Base-by-base conservation (phyloP, 768 basidiomycete genomes). In the Neoboletus magnificus region DNA sequence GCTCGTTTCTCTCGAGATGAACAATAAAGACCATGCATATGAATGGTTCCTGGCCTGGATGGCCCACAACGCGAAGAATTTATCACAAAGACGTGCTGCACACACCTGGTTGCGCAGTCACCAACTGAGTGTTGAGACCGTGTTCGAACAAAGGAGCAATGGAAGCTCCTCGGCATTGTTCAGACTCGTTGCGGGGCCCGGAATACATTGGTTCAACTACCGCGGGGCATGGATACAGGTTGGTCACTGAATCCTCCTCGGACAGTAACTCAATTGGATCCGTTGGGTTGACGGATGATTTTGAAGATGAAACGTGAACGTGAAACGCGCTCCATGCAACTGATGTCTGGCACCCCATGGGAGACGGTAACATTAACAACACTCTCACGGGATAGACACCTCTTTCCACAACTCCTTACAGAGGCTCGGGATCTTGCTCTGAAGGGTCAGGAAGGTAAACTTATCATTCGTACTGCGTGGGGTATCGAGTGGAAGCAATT, bases 1-100 rank as follows among this genome's bases (percentile, higher is more conserved):
- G 78, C 86, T 98, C 50, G 94, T 98, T 36, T 87, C 93, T 15
- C 82, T 98, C 50, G 97, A 99, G 75, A 93, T 99, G 62, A 93
- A 91, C 58, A 96, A 94, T 68, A 94, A 93, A 67, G 97, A 99
- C 71, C 87, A 82, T 36, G 79, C 95, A 10, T 98, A 98, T 71
- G 89, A 92, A 44, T 98, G 97, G 94, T 95, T 98, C 71, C 83
- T 99, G 40, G 78, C 87, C 48, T 99, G 97, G 96, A 91, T 98
- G 90, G 84, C 93, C 8, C 80, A 82, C 47, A 87, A 91, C 46
- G 76, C 82, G 1, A 71, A 64, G 30, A 58, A 71, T 47, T 52
- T 71, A 2, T 64, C 71, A 56, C 66, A 64, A 52, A 57, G 64
- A 29, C 60, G 50, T 12, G 59, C 67, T 35, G 44, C 60, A 36